These are phyloP conservation scores for Ceratocystis colombiana DNA, from an alignment of 2,329 filamentous ascomycete genomes.

Conservation along the genomic window DNA sequence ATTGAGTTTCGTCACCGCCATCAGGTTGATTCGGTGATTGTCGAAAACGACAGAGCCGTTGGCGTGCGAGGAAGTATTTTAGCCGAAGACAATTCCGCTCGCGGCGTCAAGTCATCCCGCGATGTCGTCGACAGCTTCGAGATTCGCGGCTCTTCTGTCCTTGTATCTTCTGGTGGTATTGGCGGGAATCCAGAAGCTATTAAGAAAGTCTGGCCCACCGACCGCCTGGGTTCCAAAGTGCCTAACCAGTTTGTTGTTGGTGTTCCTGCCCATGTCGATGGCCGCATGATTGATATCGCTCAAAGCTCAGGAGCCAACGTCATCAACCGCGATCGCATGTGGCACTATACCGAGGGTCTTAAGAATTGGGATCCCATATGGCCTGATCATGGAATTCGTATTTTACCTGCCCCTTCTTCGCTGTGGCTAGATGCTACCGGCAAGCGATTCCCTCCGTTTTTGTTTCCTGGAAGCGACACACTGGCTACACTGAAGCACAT, in stretches of 20 bases:
- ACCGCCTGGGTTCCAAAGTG: conserved; percentile 46
- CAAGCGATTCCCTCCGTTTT: conserved; percentile 46
- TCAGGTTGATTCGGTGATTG: conserved; percentile 46
- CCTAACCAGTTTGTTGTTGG: conserved; percentile 49
- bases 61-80: conserved; percentile 47
- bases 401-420: conserved; percentile 50
- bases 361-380: conserved; percentile 54
- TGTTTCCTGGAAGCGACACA: conserved; percentile 50
- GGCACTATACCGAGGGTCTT: conserved; percentile 56
- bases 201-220: conserved; percentile 47
- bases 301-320: conserved; percentile 44
- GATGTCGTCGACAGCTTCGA: conserved; percentile 43
- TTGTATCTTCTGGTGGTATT: conserved; percentile 50
- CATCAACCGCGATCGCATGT: conserved; percentile 54
- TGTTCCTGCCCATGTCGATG: conserved; percentile 55
- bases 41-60: conserved; percentile 45
- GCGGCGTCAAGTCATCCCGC: conserved; percentile 46
- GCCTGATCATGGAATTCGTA: conserved; percentile 50
- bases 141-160: conserved; percentile 42
- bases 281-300: conserved; percentile 50
- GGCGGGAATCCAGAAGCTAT: conserved; percentile 53
- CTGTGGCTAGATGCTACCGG: conserved; percentile 54
- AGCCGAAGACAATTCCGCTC: conserved; percentile 39
- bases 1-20: conserved; percentile 49
- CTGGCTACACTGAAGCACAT: conserved; percentile 50